These are phyloP conservation scores for Coccomyxa sp. DNA, from an alignment of 139 green algal species.

Conservation along the genomic window DNA sequence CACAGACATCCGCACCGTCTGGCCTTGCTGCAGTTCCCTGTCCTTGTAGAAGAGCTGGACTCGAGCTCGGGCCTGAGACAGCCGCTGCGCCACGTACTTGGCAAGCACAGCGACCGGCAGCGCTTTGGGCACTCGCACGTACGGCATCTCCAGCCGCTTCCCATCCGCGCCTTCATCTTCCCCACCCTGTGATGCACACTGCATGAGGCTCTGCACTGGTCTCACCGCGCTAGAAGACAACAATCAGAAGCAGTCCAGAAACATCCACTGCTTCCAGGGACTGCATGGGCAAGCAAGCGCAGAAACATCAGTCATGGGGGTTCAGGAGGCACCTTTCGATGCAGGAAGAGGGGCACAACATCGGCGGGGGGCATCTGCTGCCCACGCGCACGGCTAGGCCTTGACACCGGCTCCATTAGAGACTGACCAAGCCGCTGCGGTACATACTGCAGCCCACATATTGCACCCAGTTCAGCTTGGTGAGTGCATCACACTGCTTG, in stretches of 20 bases:
- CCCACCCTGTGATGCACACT: background rate
- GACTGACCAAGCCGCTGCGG: too few species aligned
- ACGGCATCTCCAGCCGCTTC: constrained; percentile 6
- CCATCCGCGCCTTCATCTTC: background rate
- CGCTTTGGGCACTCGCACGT: background rate
- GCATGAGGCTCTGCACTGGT: background rate
- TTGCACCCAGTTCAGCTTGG: background rate
- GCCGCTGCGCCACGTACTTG: background rate
- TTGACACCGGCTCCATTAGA: too few species aligned
- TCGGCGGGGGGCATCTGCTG: constrained; percentile 1
- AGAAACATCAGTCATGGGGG: background rate
- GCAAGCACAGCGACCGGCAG: background rate
- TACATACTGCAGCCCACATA: background rate
- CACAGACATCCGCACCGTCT: background rate
- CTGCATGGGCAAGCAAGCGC: background rate
- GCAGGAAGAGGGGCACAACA: background rate
- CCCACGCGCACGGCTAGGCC: background rate
- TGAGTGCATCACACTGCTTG: background rate
- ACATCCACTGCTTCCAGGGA: background rate
- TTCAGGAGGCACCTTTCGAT: too few species aligned
- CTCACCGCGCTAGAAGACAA: background rate
- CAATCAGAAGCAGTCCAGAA: background rate
- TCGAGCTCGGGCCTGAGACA: background rate
- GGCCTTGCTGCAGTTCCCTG: background rate
- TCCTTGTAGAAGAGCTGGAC: background rate